A percentile compares a stretch with the other conserved stretches of the same genome.
Conservation (phyloP, 2,329 filamentous ascomycete species). For the Talaromyces sp. region DNA sequence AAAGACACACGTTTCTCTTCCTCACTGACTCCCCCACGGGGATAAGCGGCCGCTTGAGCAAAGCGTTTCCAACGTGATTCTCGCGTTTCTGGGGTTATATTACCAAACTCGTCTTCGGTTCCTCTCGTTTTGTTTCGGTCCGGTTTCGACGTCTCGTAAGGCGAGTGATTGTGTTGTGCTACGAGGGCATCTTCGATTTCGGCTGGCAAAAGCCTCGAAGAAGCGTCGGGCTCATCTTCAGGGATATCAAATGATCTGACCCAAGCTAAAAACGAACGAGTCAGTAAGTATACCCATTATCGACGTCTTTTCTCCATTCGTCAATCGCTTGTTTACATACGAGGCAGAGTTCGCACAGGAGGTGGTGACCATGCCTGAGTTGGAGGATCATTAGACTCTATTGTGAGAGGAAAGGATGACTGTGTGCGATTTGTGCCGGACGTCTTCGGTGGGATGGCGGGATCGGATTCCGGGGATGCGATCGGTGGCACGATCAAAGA, state of each 20-base stretch:
- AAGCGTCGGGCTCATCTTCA: constrained; percentile 35
- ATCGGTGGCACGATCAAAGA: constrained; percentile 16
- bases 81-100: constrained; percentile 18
- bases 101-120: constrained; percentile 10
- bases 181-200: constrained; percentile 38
- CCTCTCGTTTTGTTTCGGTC: constrained; percentile 12
- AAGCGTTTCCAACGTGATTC: constrained; percentile 47
- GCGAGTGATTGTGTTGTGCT: constrained; percentile 44
- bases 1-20: constrained; percentile 40
- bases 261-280: constrained; percentile 33
- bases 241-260: constrained; percentile 36
- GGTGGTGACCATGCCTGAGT: constrained; percentile 4
- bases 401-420: constrained; percentile 2
- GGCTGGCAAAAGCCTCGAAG: constrained; percentile 32
- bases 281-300: background rate
- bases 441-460: background rate
- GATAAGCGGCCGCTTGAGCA: constrained; percentile 39
- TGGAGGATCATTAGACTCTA: constrained; percentile 4
- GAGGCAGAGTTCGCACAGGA: constrained; percentile 33
- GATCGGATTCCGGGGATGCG: background rate
- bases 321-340: constrained; percentile 22
- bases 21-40: constrained; percentile 26
- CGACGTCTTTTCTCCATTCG: background rate
- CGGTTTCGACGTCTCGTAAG: constrained; percentile 27
- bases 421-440: constrained; percentile 4